These are phyloP conservation scores for Ogataea methanolica DNA, from an alignment of 805 yeast species.

Conservation along the genomic window DNA sequence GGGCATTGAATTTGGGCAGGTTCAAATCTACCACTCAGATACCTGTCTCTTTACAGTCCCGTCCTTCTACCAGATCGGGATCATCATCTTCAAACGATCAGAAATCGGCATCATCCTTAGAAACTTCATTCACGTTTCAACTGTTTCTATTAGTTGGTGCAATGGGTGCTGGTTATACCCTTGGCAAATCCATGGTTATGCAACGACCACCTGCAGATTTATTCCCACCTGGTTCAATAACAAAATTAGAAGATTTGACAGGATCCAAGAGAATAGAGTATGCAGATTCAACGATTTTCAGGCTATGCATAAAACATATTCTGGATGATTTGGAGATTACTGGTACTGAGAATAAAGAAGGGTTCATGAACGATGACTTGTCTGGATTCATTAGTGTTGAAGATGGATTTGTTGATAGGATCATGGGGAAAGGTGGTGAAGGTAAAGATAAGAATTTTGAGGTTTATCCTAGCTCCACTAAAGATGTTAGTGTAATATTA, in stretches of 20 bases:
- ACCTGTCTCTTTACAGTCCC: neutral
- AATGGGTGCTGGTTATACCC: conserved; percentile 31
- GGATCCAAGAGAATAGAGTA: conserved; percentile 11
- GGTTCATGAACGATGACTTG: conserved; percentile 18
- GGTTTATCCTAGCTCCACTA: conserved; percentile 18
- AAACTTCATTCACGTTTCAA: conserved; percentile 24
- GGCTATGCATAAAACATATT: conserved; percentile 23
- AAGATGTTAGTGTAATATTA: conserved; percentile 20
- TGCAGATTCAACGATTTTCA: conserved; percentile 23
- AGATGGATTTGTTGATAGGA: conserved; percentile 18
- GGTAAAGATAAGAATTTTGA: conserved; percentile 12
- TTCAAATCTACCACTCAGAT: neutral
- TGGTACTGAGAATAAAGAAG: conserved; percentile 1
- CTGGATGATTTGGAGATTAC: conserved; percentile 17
- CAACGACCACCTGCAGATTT: conserved; percentile 26
- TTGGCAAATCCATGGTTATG: conserved; percentile 23
- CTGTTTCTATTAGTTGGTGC: conserved; percentile 25
- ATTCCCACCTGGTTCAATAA: conserved; percentile 25
- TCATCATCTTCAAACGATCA: neutral
- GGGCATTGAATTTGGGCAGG: too few relatives aligned
- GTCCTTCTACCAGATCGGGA: neutral
- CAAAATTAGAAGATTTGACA: conserved; percentile 17
- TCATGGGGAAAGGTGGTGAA: conserved; percentile 18
- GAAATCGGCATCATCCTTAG: conserved; percentile 5
- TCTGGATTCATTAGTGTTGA: conserved; percentile 14